These are phyloP conservation scores for Talaromyces sp. DNA, from an alignment of 2,329 filamentous ascomycete genomes.

Conservation along the genomic window DNA sequence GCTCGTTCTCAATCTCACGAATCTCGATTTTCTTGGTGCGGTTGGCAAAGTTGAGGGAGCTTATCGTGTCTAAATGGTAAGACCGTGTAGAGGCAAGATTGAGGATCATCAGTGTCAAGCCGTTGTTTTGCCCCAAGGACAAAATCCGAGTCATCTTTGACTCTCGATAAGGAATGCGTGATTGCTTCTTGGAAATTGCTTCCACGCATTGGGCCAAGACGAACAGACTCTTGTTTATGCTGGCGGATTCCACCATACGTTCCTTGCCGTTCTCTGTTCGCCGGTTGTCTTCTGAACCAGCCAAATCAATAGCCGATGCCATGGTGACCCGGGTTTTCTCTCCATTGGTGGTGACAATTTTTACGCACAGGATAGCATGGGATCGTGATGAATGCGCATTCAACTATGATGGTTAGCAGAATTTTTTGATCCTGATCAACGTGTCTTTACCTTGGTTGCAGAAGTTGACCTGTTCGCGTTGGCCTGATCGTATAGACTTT, in stretches of 20 bases:
- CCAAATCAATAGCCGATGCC: slow-evolving; percentile 88
- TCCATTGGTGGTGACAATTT: slow-evolving; percentile 70
- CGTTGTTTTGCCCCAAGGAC: slow-evolving; percentile 88
- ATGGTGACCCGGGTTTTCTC: slow-evolving; percentile 69
- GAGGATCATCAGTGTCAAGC: slow-evolving; percentile 92
- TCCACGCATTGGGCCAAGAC: slow-evolving; percentile 93
- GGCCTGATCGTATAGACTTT: slow-evolving; percentile 81
- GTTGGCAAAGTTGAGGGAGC: slow-evolving; percentile 90
- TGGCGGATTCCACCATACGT: slow-evolving; percentile 86
- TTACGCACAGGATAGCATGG: slow-evolving; percentile 87
- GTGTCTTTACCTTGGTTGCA: slow-evolving; percentile 62
- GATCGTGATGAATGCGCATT: slow-evolving; percentile 87
- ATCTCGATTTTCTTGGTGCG: slow-evolving; percentile 95
- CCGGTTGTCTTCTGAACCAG: slow-evolving; percentile 92
- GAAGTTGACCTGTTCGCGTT: slow-evolving; percentile 88
- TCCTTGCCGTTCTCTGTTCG: slow-evolving; percentile 92
- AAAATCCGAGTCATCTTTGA: slow-evolving; percentile 97
- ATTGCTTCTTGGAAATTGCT: slow-evolving; percentile 72
- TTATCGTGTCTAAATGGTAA: slow-evolving; percentile 90
- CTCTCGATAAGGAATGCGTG: slow-evolving; percentile 84
- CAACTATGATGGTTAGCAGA: slow-evolving; percentile 46
- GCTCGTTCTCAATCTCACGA: slow-evolving; percentile 90
- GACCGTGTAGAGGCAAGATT: slow-evolving; percentile 88
- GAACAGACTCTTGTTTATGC: slow-evolving; percentile 96
- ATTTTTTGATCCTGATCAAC: background rate